A percentile compares a stretch with the other conserved stretches of the same genome.
These are phyloP conservation scores for Ophiostoma sp. DNA, from an alignment of 2,329 filamentous ascomycete species.

Conservation along the genomic window DNA sequence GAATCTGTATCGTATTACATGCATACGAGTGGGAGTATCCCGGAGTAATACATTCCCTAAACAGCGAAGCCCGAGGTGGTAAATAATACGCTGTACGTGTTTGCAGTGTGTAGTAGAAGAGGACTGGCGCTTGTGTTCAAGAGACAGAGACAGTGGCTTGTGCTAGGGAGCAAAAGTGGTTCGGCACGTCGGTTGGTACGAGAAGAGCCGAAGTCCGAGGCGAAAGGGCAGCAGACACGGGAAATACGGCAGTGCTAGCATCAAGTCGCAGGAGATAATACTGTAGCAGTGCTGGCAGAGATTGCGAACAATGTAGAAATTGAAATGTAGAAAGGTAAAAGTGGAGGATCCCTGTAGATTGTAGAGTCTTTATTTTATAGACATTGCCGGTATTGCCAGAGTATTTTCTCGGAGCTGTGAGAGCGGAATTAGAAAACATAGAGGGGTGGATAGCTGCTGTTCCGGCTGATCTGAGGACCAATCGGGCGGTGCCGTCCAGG, in stretches of 20 bases:
- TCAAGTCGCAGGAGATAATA: neutral
- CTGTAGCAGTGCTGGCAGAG: neutral
- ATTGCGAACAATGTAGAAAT: neutral
- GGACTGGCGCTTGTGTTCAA: neutral
- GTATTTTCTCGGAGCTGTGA: neutral
- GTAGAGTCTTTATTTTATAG: neutral
- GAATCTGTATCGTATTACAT: neutral
- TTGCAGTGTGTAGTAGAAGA: neutral
- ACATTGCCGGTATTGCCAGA: neutral
- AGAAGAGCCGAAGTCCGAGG: slow-evolving; percentile 15
- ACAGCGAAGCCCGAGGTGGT: neutral
- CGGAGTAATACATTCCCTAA: neutral
- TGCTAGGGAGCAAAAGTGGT: slow-evolving; percentile 14
- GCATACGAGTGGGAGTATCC: neutral
- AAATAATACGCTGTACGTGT: neutral
- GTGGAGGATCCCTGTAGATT: neutral
- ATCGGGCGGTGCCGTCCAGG: slow-evolving; percentile 2
- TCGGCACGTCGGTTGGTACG: slow-evolving; percentile 16
- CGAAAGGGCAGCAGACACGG: neutral
- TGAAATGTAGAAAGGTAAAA: neutral
- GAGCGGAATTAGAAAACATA: neutral
- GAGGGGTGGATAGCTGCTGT: neutral
- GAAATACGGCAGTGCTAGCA: neutral
- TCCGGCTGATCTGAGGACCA: neutral
- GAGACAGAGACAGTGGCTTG: neutral